Base-by-base conservation (phyloP, 768 basidiomycete species). In the Chiua virens region DNA sequence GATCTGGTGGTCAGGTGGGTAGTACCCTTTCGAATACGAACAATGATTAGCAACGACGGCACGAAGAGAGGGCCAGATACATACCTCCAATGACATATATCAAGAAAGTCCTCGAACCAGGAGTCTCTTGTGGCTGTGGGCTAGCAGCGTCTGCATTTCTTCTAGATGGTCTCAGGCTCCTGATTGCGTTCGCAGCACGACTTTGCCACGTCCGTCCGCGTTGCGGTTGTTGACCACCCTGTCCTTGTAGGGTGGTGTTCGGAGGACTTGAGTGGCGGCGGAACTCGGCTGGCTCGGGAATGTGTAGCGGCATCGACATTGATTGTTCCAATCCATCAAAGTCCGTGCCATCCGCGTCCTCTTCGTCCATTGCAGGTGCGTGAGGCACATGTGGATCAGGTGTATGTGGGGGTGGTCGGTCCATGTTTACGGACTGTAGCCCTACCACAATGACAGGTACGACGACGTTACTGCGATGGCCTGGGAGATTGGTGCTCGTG, bases 71-170 rank as follows among this genome's bases (percentile, higher is more conserved):
- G 39, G 14, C 17, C 5, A 43, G 32, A 45, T 42, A 68, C 78
- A 44, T 54, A 82, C 87, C 88, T 45, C 89, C 89, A 64, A 92
- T 89, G 53, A 95, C 92, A 71, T 92, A 94, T 50, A 95, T 92
- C 68, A 93, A 75, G 71, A 93, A 93, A 17, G 90, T 93, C 56
- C 90, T 57, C 32, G 54, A 58, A 44, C 63, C 56, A 23, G 54
- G 54, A 2, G 66, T 48, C 34, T 64, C 62, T 41, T 46, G 59
- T 9, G 62, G 52, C 38, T 53, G 62, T n/a, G 65, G 62, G 34
- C 53, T 50, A 23, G 54, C 49, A 30, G 62, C 42, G 11, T 61
- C 58, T 34, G 56, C 50, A 14, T 55, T 58, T 52, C 63, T 61
- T 45, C 63, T 54, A 9, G 73, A 73, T 41, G 76, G 71, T 23